Evolutionary conservation across 2,329 filamentous ascomycete genomes (phyloP), one percentile per base, ranked within the genome.

Genomic region (Exophiala xenobiotica): DNA sequence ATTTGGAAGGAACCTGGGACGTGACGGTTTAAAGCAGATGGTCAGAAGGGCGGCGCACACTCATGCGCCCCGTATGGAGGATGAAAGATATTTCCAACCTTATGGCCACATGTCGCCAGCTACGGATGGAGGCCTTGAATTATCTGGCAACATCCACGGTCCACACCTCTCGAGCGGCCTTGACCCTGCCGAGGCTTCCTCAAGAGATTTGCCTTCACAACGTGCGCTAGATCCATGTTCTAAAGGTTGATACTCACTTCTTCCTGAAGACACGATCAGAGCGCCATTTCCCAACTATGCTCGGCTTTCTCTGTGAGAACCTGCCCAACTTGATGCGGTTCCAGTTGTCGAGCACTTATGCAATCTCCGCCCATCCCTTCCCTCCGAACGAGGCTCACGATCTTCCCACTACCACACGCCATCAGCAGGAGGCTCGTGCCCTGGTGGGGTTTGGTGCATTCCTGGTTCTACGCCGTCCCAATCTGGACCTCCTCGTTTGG

Each of bases 401-500:
- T 33, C 8, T 37, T 3, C 3, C 6, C 6, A 9, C 23, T 6
- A 37, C 31, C 8, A 39, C 45, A 14, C 31, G 35, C 18, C 12
- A 40, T 11, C 19, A 47, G 23, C 45, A 39, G 33, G 45, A 38
- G 22, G 8, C 24, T 29, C 33, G 45, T 9, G 31, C 26, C 14
- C 5, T 47, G 6, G 16, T 47, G 31, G 31, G 26, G 3, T 47
- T 47, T 11, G 45, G 26, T 7, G 45, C 45, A 24, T 47, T 47
- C 20, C 22, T 47, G 20, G 35, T 47, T 19, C 45, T 47, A 11
- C 33, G 45, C 18, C 45, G 40, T n/a, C 19, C 11, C 11, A 40
- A 47, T 14, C 45, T 47, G 7, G 45, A 47, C 23, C n/a, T 47
- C n/a, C 18, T 47, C 6, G 20, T 37, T 9, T 35, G 26, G 43